Base-by-base conservation (phyloP, 495 filamentous ascomycete genomes). In the Trypethelium eluteriae region DNA sequence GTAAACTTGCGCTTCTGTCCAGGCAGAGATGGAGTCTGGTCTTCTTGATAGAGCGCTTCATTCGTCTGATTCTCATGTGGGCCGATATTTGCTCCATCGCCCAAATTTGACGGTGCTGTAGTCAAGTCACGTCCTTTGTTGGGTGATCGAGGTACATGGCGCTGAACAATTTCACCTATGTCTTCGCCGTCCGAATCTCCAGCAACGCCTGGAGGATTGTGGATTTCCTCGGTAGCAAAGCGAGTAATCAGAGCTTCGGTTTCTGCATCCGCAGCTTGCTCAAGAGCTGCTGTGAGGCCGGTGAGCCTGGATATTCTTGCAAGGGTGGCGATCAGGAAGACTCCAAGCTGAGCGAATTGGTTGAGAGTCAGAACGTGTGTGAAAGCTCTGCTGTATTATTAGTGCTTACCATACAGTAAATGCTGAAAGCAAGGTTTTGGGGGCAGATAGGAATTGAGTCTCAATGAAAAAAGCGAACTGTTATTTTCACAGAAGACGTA, bases 121-220 rank as follows among this genome's bases (percentile, higher is more conserved):
- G 66, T 38, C 35, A 39, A n/a, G 36, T 39, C 38, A 25, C 66
- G 44, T n/a, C 39, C 62, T 38, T 63, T 25, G 46, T 50, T 57
- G 61, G n/a, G 32, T 59, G n/a, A 2, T 6, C 61, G 35, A 41
- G 38, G 63, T 3, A 18, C 18, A 25, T 34, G 34, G 32, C 50
- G 62, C 47, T 66, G 53, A 35, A 77, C 64, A 18, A 69, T 62
- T 63, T 74, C 71, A 11, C 75, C 74, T 34, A 74, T 16, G 63
- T 76, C 74, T 62, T 77, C 75, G 12, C 3, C 36, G 10, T 25
- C 9, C n/a, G 5, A 34, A 36, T 7, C 36, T 9, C 36, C 53
- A 36, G 6, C 32, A 3, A 32, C 32, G 53, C 53, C 53, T 9
- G 36, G 36, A 14, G 36, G 34, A 2, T 36, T 4, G 39, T 38